phyloP scores from a whole-genome alignment of 2,329 filamentous ascomycete species.

The Diatrype stigma region DNA sequence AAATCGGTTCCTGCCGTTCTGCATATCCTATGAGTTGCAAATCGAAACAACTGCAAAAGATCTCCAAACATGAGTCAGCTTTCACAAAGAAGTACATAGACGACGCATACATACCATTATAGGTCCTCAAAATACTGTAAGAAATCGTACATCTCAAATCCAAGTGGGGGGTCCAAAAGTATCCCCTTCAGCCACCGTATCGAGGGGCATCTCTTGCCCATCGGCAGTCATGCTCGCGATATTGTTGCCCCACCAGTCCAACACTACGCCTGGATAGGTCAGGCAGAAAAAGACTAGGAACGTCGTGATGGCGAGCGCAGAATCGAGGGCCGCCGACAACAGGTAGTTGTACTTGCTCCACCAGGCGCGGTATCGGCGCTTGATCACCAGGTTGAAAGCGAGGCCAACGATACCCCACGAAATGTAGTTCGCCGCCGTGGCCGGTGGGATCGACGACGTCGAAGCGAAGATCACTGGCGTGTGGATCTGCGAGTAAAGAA shows the following conservation, averaged over 20 bases:
- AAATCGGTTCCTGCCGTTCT: too few relatives aligned
- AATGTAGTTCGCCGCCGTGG: slow-evolving; percentile 67
- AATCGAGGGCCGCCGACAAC: slow-evolving; percentile 66
- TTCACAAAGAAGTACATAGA: too few relatives aligned
- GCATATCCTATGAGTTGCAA: too few relatives aligned
- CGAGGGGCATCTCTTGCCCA: slow-evolving; percentile 38
- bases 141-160: too few relatives aligned
- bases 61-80: too few relatives aligned
- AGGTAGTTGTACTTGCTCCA: slow-evolving; percentile 78
- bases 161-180: slow-evolving; percentile 49
- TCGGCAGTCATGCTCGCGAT: slow-evolving; percentile 45
- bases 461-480: slow-evolving; percentile 64
- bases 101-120: too few relatives aligned
- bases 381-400: slow-evolving; percentile 65
- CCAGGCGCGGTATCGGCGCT: slow-evolving; percentile 63
- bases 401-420: slow-evolving; percentile 66
- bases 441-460: slow-evolving; percentile 60
- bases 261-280: slow-evolving; percentile 34
- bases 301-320: slow-evolving; percentile 61
- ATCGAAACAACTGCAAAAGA: too few relatives aligned
- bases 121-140: too few relatives aligned
- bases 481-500: too few relatives aligned
- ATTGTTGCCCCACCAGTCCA: slow-evolving; percentile 59
- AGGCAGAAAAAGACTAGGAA: slow-evolving; percentile 68
- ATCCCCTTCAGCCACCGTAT: slow-evolving; percentile 38